These are phyloP conservation scores for Trichoderma parareesei DNA, from an alignment of 495 filamentous ascomycete genomes.

Conservation along the genomic window DNA sequence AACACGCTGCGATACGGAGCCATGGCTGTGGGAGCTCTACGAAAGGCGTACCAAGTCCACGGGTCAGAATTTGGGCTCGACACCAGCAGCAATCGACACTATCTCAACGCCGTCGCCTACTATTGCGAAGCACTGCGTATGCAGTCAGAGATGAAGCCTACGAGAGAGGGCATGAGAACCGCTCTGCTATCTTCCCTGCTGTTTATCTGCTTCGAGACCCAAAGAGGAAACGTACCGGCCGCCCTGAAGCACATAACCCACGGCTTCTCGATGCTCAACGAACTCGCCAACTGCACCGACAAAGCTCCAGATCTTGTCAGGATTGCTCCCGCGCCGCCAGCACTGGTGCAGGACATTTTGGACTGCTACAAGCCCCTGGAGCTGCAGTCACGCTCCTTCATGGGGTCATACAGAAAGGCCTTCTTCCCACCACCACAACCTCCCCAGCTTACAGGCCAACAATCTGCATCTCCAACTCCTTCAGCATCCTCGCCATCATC, in stretches of 20 bases:
- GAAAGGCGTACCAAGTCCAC: slow-evolving; percentile 1
- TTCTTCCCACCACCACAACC: background rate
- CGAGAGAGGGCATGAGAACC: slow-evolving; percentile 1
- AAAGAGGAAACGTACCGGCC: slow-evolving; percentile 1
- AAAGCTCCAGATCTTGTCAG: slow-evolving; percentile 11
- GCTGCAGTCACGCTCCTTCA: slow-evolving; percentile 11
- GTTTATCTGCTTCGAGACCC: slow-evolving; percentile 13
- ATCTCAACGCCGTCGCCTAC: slow-evolving; percentile 10
- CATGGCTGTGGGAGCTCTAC: slow-evolving; percentile 13
- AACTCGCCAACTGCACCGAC: slow-evolving; percentile 12
- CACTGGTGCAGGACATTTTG: slow-evolving; percentile 9
- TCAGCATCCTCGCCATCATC: background rate
- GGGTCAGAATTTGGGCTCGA: background rate
- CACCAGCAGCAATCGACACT: slow-evolving; percentile 5
- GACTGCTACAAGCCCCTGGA: slow-evolving; percentile 13
- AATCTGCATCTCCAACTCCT: background rate
- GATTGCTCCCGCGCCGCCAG: slow-evolving; percentile 10
- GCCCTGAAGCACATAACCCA: slow-evolving; percentile 12
- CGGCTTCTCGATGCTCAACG: slow-evolving; percentile 12
- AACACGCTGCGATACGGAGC: slow-evolving; percentile 10
- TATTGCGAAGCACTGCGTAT: slow-evolving; percentile 11
- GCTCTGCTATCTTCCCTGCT: slow-evolving; percentile 11
- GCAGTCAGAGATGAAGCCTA: slow-evolving; percentile 2
- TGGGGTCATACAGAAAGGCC: slow-evolving; percentile 11
- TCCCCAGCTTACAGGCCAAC: background rate